Base-by-base conservation (phyloP, 2,329 filamentous ascomycete species). In the Hypomyces perniciosus region DNA sequence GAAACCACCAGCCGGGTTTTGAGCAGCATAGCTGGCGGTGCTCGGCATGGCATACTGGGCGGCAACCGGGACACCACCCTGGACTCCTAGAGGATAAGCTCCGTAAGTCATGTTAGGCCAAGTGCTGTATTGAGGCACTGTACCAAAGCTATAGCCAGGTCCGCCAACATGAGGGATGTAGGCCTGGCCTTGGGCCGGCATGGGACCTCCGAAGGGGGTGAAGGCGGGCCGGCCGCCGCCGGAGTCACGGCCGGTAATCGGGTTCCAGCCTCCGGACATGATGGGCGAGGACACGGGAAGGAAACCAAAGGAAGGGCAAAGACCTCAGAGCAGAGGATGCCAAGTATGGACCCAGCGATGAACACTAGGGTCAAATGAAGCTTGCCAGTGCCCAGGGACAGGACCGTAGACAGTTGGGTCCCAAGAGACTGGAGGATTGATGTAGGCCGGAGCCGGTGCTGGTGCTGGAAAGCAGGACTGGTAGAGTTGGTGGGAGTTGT, bases 221-320 rank as follows among this genome's bases (percentile, higher is more conserved):
- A 61, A 61, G 10, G 60, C 57, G 4, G 70, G 70, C 1, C 64
- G 64, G 34, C 52, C 44, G 20, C 62, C 63, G 8, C 60, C 56
- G n/a, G 61, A 51, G 54, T 74, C 72, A 12, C 68, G 69, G 20
- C 72, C 65, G 33, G 65, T 63, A 10, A 68, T 51, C 4, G 70
- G 70, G 51, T 73, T 73, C 68, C 68, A 71, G 35, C 69, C 68
- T 38, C 65, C 63, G 44, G 68, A 64, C 68, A 72, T 72, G 31
- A 42, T 33, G n/a, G 31, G 27, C 37, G 12, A 43, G 6, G 4
- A 29, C 5, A n/a, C 6, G 27, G 13, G 27, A 10, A 29, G 27
- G 42, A 6, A 33, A 20, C n/a, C 28, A 20, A 33, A 10, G 31
- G n/a, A 13, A 39, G 6, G 27, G 13, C 2, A 30, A 30, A 30